Base-by-base conservation (phyloP, 169 alveolate genomes). In the Plasmodium berghei region DNA sequence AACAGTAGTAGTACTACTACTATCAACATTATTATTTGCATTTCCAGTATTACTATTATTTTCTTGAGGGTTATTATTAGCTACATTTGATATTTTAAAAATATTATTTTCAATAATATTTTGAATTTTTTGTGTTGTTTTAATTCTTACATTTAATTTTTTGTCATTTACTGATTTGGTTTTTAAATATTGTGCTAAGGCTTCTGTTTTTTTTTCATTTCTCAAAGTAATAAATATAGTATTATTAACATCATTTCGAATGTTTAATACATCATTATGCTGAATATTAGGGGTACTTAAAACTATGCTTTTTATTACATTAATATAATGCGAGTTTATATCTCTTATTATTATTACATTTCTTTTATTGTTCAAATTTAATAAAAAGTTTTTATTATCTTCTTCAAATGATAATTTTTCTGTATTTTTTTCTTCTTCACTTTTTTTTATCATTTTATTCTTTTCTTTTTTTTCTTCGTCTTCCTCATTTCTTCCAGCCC, bases 201-300 rank as follows among this genome's bases (percentile, higher is more conserved):
- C 12, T 49, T 85, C 91, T 28, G 91, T 85, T 48, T 85, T 85
- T 14, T 85, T 85, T 48, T 67, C 87, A 85, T 85, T 70, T 73
- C 58, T 85, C 10, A 85, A n/a, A 49, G 91, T 85, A 52, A 85
- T 85, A 62, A 85, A 85, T 8, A 85, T 85, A 34, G 91, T 85
- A 72, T 85, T 85, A 56, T 85, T 85, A n/a, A 67, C 69, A 52
- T 85, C 91, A 45, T 71, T 85, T 62, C 87, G 45, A 12, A 85
- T 56, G 63, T 70, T 71, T 49, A 67, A 62, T 12, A 85, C 73
- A 22, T 85, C 91, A n/a, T 18, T 59, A 34, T 67, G 18, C 40
- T 85, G 85, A 40, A 85, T 85, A 58, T 61, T 59, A 22, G 91
- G 86, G 16, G 75, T 22, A 20, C 45, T 85, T n/a, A 59, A 62